Base-by-base conservation (phyloP, 2,329 filamentous ascomycete species). In the Biscogniauxia sp. region DNA sequence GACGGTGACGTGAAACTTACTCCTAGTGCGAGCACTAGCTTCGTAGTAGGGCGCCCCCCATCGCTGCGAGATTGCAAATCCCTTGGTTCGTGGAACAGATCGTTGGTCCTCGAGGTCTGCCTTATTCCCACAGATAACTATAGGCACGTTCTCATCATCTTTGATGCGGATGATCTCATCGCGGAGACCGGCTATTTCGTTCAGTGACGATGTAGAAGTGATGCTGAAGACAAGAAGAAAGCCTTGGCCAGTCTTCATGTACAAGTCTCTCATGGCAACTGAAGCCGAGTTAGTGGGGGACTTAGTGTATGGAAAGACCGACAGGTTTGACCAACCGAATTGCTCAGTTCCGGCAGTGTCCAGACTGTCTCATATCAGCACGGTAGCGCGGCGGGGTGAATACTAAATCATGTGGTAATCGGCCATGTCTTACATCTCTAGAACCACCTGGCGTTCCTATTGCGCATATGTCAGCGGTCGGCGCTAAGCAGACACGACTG, bases 31-130 rank as follows among this genome's bases (percentile, higher is more conserved):
- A 55, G 93, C 93, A 64, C 90, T 94, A 41, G 93, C 90, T 78
- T 97, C 93, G 72, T 96, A 97, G 75, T 96, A 97, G 0, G 93
- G 93, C 41, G 91, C 91, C 20, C 89, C 89, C 93, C 93, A 97
- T 71, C 84, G 85, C 72, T 95, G 91, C n/a, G 91, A 93, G 64
- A 96, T 84, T 32, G 89, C 84, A 72, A 96, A 96, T 5, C 91
- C 93, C 68, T 88, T 88, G 63, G 90, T 88, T 56, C 92, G 85
- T 13, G 89, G 87, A 8, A 97, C 90, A 20, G 84, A 85, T 28
- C 92, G 87, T 73, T 93, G 90, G 73, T 96, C 92, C 76, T 95
- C 92, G 51, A 97, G 82, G 72, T 97, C 92, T 62, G 89, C 90
- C 77, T 96, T 96, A 81, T 96, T 97, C 64, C 92, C 92, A 53